phyloP scores from a whole-genome alignment of 1,284 basidiomycete genomes.

The Puccinia coronata region DNA sequence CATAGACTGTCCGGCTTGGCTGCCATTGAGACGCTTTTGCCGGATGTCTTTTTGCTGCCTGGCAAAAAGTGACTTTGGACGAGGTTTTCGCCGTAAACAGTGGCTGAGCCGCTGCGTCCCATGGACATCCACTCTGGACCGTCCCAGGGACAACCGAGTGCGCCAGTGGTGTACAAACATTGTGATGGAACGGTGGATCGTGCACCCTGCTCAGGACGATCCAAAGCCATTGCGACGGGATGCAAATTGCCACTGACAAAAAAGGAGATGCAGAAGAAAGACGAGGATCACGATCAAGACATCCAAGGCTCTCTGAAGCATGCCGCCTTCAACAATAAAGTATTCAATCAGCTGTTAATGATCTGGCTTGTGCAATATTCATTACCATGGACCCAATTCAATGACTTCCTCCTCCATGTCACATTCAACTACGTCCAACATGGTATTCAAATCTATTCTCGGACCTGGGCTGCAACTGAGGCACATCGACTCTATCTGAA shows the following conservation, averaged over 20 bases:
- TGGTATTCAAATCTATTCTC: no score
- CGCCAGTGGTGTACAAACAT: no score
- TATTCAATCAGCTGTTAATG: constrained; percentile 7
- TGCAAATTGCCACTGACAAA: background rate
- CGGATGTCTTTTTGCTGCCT: no score
- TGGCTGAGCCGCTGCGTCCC: no score
- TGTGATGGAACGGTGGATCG: background rate
- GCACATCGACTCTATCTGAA: background rate
- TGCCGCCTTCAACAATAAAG: background rate
- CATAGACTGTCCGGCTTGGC: no score
- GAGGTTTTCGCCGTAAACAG: no score
- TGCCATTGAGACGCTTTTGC: no score
- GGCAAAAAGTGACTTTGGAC: no score
- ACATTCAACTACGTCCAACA: background rate
- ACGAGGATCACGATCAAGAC: background rate
- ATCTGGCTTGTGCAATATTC: background rate
- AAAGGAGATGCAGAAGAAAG: background rate
- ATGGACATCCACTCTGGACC: no score
- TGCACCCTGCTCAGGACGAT: background rate
- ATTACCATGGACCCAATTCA: background rate
- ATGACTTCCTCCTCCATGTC: background rate
- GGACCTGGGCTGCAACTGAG: constrained; percentile 1
- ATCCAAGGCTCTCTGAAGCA: background rate
- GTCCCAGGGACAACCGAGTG: no score
- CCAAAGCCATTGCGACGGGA: background rate